Conservation (phyloP, 1,284 basidiomycete species). For the Hemileia vastatrix region DNA sequence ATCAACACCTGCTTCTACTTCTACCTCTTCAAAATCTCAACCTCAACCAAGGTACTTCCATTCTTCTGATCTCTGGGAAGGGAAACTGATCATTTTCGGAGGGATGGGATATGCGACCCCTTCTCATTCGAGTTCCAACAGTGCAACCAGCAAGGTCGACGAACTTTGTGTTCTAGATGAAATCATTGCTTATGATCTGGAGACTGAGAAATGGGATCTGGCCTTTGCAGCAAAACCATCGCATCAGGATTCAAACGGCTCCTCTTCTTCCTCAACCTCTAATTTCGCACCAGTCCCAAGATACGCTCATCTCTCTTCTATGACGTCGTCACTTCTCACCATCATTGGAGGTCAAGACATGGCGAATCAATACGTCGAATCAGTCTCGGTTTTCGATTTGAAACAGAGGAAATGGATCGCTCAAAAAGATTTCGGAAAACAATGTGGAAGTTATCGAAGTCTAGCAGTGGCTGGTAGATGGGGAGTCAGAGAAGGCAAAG, state of each 20-base stretch:
- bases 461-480: slow-evolving; percentile 29
- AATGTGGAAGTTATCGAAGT: slow-evolving; percentile 36
- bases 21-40: slow-evolving; percentile 5
- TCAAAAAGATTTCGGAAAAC: slow-evolving; percentile 30
- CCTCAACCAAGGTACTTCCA: slow-evolving; percentile 39
- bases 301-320: slow-evolving; percentile 37
- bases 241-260: too few relatives aligned
- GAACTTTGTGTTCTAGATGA: too few relatives aligned
- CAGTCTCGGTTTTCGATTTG: slow-evolving; percentile 36
- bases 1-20: not conserved
- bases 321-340: slow-evolving; percentile 56
- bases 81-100: slow-evolving; percentile 36
- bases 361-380: slow-evolving; percentile 47
- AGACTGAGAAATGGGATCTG: slow-evolving; percentile 34
- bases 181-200: too few relatives aligned
- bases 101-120: slow-evolving; percentile 35
- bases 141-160: too few relatives aligned
- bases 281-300: slow-evolving; percentile 27
- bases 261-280: not conserved
- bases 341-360: slow-evolving; percentile 85
- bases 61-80: slow-evolving; percentile 36
- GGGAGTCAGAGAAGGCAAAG: slow-evolving; percentile 28
- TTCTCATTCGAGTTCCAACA: too few relatives aligned
- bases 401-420: slow-evolving; percentile 29
- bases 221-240: slow-evolving; percentile 18